Percentiles rank a stretch among this genome's conserved stretches.
phyloP scores from a whole-genome alignment of 2,329 filamentous ascomycete species.

The Lachnellula subtilissima region DNA sequence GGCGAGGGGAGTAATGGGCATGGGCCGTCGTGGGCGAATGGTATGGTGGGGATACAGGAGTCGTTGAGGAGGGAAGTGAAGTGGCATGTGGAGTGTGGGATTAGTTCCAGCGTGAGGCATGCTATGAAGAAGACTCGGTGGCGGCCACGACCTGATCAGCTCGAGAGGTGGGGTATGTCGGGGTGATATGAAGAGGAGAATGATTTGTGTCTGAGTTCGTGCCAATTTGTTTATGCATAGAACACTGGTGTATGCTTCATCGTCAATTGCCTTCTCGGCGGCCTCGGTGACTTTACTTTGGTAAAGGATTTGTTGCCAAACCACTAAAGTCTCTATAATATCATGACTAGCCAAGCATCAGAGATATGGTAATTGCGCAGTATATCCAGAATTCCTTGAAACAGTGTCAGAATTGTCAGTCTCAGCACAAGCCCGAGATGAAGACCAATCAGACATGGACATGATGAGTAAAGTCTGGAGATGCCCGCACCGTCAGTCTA shows the following conservation, averaged over 20 bases:
- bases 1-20: neutral
- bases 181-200: neutral
- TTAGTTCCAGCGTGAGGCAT: neutral
- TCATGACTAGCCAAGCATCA: neutral
- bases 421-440: neutral
- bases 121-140: neutral
- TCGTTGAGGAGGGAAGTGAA: neutral
- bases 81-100: neutral
- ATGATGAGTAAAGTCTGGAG: neutral
- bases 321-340: neutral
- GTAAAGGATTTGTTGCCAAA: neutral
- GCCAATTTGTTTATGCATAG: too few relatives aligned
- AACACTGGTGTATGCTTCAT: neutral
- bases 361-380: neutral
- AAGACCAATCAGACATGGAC: neutral
- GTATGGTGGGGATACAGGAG: neutral
- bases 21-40: neutral
- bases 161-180: slow-evolving; percentile 1
- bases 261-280: neutral
- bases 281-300: neutral
- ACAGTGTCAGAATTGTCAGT: neutral
- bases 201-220: too few relatives aligned
- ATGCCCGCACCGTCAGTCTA: neutral
- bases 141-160: slow-evolving; percentile 1
- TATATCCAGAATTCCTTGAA: slow-evolving; percentile 1